These are phyloP conservation scores for Venturia aucupariae DNA, from an alignment of 2,329 filamentous ascomycete species.

Conservation along the genomic window DNA sequence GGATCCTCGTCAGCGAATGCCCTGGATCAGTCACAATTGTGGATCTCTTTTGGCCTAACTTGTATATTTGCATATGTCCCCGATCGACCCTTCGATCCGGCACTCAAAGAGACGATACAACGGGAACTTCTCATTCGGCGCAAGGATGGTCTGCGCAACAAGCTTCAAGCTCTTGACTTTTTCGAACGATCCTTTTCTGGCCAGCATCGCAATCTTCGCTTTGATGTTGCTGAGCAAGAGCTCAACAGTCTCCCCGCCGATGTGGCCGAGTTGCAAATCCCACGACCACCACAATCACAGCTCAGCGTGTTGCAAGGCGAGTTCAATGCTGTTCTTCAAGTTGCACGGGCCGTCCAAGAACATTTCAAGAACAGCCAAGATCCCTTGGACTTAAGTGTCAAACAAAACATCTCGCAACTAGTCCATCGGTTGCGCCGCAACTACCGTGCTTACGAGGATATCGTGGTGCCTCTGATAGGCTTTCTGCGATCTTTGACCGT, in stretches of 20 bases:
- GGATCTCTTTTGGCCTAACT: conserved; percentile 53
- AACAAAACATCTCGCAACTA: conserved; percentile 57
- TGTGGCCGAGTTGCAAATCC: conserved; percentile 58
- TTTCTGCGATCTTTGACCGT: conserved; percentile 72
- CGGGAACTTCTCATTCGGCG: conserved; percentile 50
- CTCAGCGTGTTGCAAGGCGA: conserved; percentile 69
- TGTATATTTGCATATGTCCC: conserved; percentile 76
- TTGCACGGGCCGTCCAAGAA: conserved; percentile 24
- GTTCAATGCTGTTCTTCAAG: conserved; percentile 60
- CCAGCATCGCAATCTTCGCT: conserved; percentile 29
- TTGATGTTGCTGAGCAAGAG: conserved; percentile 3
- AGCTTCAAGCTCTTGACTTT: conserved; percentile 49
- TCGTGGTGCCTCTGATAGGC: conserved; percentile 67
- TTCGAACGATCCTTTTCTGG: conserved; percentile 64
- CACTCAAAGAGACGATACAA: conserved; percentile 52
- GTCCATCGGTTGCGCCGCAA: conserved; percentile 58
- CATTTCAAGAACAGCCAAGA: conserved; percentile 21
- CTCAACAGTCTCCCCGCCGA: conserved; percentile 55
- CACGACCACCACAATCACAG: conserved; percentile 59
- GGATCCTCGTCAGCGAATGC: conserved; percentile 18
- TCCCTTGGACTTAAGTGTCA: conserved; percentile 24
- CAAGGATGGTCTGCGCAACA: conserved; percentile 44
- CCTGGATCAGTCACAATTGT: not conserved
- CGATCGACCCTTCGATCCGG: conserved; percentile 77
- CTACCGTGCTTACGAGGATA: conserved; percentile 76